Evolutionary conservation across 371 early-diverging fungal genomes (phyloP), one percentile per base, ranked within the genome.

Genomic region (Coemansia sp.): DNA sequence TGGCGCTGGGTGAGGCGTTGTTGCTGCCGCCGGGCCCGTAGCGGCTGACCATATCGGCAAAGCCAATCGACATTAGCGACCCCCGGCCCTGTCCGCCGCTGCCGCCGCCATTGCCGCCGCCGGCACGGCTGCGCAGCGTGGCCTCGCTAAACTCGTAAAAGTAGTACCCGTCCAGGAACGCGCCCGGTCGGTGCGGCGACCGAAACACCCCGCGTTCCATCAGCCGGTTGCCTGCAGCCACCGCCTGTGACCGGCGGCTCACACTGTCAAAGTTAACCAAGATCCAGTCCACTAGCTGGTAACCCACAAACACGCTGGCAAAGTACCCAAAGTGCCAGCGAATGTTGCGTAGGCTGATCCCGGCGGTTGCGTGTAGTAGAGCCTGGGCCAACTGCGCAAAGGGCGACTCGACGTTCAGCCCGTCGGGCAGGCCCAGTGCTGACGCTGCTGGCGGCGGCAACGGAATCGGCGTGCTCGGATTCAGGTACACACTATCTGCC

Each of bases 281-380:
- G 36, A 95, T 65, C 96, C 96, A 98, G 60, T 96, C 93, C 1
- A 96, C 93, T 54, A 86, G 82, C 61, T 97, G 96, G 43, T 83
- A 86, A 32, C 98, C 97, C 39, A 91, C 78, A 67, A 96, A 93
- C 0, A 89, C 88, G 47, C 85, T 81, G 38, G 84, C 82, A 75
- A 90, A 93, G 42, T 88, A 67, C 30, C 82, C 78, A 62, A 90
- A 85, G 77, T 96, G 96, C 99, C 99, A 98, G 16, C 93, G 84
- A 16, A 93, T 80, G 68, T 95, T 91, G 70, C 83, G 83, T 34
- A 94, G 83, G 31, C 82, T 74, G 39, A 95, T 59, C 1, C 96
- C 95, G 1, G 78, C 79, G 16, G 76, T 65, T 0, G 88, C 86
- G 62, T 91, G 85, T 63, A 90, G 89, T 82, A 98, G 84, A 0